phyloP scores from a whole-genome alignment of 2,329 filamentous ascomycete genomes.

The Pseudogymnoascus pannorum region DNA sequence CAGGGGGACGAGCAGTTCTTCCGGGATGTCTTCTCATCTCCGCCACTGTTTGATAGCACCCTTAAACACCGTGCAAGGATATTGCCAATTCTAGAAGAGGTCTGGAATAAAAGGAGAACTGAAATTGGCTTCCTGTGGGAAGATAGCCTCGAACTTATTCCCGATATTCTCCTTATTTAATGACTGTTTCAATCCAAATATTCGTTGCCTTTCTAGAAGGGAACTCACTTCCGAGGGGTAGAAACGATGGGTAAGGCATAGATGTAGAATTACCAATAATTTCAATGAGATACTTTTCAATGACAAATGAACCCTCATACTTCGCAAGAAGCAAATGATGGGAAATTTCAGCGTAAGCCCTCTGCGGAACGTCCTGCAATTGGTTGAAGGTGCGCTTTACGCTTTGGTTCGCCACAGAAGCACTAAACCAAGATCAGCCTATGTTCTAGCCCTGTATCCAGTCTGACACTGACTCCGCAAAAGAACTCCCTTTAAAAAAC shows the following conservation, averaged over 20 bases:
- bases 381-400: background rate
- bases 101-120: conserved; percentile 18
- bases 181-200: background rate
- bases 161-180: conserved; percentile 20
- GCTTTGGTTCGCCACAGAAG: background rate
- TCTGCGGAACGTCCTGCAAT: background rate
- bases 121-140: conserved; percentile 13
- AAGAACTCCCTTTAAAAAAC: background rate
- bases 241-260: background rate
- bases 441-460: background rate
- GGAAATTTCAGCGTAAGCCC: background rate
- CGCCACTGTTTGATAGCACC: conserved; percentile 21
- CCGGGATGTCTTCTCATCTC: conserved; percentile 19
- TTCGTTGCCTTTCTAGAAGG: background rate
- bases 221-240: background rate
- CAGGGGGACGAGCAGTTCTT: conserved; percentile 22
- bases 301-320: background rate
- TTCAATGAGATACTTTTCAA: background rate
- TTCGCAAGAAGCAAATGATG: background rate
- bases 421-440: background rate
- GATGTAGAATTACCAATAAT: background rate
- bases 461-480: background rate
- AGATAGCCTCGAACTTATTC: conserved; percentile 14
- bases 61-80: conserved; percentile 23
- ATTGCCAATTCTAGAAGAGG: conserved; percentile 22